These are phyloP conservation scores for Akanthomyces dipterigenus DNA, from an alignment of 2,329 filamentous ascomycete genomes.

Conservation along the genomic window DNA sequence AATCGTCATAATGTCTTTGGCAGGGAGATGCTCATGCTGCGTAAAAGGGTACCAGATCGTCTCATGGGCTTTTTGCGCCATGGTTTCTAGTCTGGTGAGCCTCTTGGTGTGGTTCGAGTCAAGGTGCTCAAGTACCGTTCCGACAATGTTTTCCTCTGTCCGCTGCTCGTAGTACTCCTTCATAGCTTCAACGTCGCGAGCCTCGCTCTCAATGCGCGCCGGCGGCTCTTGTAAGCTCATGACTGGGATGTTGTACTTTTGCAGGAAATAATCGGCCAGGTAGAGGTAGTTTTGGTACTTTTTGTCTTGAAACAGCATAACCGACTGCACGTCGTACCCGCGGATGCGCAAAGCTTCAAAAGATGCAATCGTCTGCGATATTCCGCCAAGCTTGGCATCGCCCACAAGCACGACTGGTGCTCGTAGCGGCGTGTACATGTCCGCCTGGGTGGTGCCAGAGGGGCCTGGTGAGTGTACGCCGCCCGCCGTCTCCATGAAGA, in stretches of 20 bases:
- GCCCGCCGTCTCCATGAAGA: slow-evolving; percentile 75
- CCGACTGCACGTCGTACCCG: slow-evolving; percentile 67
- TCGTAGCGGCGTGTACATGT: slow-evolving; percentile 69
- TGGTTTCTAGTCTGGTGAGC: slow-evolving; percentile 51
- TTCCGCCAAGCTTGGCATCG: slow-evolving; percentile 70
- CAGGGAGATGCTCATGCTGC: slow-evolving; percentile 60
- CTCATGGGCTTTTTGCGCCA: slow-evolving; percentile 54
- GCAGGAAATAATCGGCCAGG: slow-evolving; percentile 58
- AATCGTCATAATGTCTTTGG: slow-evolving; percentile 62
- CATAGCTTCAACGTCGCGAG: slow-evolving; percentile 52
- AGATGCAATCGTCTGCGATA: slow-evolving; percentile 71
- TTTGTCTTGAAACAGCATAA: slow-evolving; percentile 62
- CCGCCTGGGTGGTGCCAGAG: slow-evolving; percentile 68
- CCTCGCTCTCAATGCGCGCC: slow-evolving; percentile 26
- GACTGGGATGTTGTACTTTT: slow-evolving; percentile 50
- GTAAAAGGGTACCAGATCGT: slow-evolving; percentile 85
- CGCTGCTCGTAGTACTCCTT: slow-evolving; percentile 53
- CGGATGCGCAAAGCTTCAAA: slow-evolving; percentile 72
- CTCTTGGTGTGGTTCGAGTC: slow-evolving; percentile 47
- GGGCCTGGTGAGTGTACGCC: slow-evolving; percentile 75
- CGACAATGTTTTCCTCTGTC: slow-evolving; percentile 31
- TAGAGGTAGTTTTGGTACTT: slow-evolving; percentile 64
- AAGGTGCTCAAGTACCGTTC: slow-evolving; percentile 43
- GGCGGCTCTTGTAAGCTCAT: slow-evolving; percentile 56
- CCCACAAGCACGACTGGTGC: slow-evolving; percentile 68